A percentile compares a stretch with the other conserved stretches of the same genome.
phyloP scores from a whole-genome alignment of 306 rosid species.

The Elaeagnus macrophylla region DNA sequence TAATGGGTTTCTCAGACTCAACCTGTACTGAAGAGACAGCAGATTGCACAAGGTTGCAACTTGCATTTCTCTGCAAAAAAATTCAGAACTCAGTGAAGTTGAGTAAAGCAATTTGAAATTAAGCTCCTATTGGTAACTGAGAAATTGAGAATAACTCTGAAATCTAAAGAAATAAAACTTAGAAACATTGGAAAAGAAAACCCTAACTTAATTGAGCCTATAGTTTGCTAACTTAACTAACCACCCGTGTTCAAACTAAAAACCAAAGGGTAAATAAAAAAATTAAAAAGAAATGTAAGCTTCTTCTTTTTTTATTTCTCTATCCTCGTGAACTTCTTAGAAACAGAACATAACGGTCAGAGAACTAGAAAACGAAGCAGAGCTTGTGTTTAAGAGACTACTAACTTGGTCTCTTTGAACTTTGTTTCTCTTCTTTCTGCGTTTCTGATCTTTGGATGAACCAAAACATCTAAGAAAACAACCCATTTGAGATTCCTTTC shows the following conservation, averaged over 20 bases:
- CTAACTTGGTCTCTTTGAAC: constrained; percentile 38
- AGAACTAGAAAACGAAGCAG: not conserved
- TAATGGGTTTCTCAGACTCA: constrained; percentile 23
- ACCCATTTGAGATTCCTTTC: constrained; percentile 42
- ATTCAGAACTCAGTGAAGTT: not conserved
- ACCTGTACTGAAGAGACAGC: constrained; percentile 25
- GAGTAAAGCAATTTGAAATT: not conserved
- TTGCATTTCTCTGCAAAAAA: constrained; percentile 34
- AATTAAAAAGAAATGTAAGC: not conserved
- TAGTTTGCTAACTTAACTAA: not conserved
- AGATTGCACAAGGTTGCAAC: constrained; percentile 30
- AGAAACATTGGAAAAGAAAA: not conserved
- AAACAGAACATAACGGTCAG: not conserved
- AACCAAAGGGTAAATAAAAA: constrained; percentile 1
- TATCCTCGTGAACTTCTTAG: no score
- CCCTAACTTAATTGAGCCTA: not conserved
- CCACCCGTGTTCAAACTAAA: not conserved
- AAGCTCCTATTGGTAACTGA: constrained; percentile 22
- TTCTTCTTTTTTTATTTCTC: no score
- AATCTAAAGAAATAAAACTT: not conserved
- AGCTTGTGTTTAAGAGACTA: not conserved
- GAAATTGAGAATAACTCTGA: constrained; percentile 1
- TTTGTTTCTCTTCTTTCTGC: constrained; percentile 27
- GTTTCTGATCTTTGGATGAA: constrained; percentile 49
- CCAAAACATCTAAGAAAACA: constrained; percentile 78